Percentiles rank a stretch among this genome's conserved stretches.
Evolutionary conservation across 441 rosid species (phyloP).

Genomic region (Capsella rubella): DNA sequence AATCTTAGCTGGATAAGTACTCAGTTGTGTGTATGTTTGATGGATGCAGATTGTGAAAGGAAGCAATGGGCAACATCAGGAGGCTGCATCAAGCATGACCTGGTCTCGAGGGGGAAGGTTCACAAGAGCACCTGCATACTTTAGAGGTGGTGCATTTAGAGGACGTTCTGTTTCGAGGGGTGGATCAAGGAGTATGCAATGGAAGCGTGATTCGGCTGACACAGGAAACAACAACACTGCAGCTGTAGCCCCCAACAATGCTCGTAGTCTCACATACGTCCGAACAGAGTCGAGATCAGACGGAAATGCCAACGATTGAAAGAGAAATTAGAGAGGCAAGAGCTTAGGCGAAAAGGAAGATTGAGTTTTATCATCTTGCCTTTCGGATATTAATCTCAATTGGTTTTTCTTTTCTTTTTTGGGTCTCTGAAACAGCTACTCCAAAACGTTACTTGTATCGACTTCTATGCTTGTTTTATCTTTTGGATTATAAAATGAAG

Average conservation of each 20-base stretch:
- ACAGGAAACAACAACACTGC: slow-evolving; percentile 45
- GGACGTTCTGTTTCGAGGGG: slow-evolving; percentile 62
- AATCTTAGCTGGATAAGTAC: slow-evolving; percentile 3
- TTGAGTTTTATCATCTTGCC: slow-evolving; percentile 37
- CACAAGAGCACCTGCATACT: slow-evolving; percentile 55
- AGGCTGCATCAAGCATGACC: slow-evolving; percentile 55
- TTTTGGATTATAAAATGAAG: slow-evolving; percentile 25
- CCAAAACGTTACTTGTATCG: slow-evolving; percentile 19
- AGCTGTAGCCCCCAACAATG: slow-evolving; percentile 42
- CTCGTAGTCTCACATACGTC: slow-evolving; percentile 84
- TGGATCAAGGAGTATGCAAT: slow-evolving; percentile 92
- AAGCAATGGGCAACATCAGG: slow-evolving; percentile 61
- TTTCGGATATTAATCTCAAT: slow-evolving; percentile 27
- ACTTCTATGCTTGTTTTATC: neutral
- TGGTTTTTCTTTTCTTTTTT: slow-evolving; percentile 12
- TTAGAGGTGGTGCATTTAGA: slow-evolving; percentile 75
- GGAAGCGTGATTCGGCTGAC: slow-evolving; percentile 86
- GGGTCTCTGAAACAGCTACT: slow-evolving; percentile 13
- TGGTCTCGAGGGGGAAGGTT: slow-evolving; percentile 78
- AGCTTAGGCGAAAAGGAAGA: slow-evolving; percentile 33
- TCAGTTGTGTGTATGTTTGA: slow-evolving; percentile 16
- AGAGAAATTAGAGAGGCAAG: slow-evolving; percentile 7
- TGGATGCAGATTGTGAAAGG: slow-evolving; percentile 75
- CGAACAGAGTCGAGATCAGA: slow-evolving; percentile 69
- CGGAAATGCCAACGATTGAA: slow-evolving; percentile 39